Conservation (phyloP, 495 filamentous ascomycete genomes). For the Aspergillus indologenus region DNA sequence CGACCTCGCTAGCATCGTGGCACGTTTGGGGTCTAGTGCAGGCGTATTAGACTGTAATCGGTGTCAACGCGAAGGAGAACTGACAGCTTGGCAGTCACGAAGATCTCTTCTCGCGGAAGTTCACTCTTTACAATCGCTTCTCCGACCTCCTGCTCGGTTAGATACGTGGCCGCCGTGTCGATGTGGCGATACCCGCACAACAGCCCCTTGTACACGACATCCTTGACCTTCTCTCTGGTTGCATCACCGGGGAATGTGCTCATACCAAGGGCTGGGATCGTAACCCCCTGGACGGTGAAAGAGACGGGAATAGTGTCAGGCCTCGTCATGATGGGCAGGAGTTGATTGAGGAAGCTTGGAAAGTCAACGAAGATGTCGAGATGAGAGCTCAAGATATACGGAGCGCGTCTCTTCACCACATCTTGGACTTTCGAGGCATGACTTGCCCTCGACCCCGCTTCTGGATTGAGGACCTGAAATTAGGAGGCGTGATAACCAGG, state of each 20-base stretch:
- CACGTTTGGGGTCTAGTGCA: neutral
- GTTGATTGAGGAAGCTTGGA: neutral
- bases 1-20: neutral
- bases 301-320: neutral
- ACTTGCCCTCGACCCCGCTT: no score
- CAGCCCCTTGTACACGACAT: constrained; percentile 37
- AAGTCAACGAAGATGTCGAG: neutral
- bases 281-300: constrained; percentile 27
- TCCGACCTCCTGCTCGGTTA: constrained; percentile 14
- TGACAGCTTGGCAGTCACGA: constrained; percentile 62
- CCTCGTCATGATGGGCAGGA: neutral
- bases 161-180: constrained; percentile 45
- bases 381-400: no score
- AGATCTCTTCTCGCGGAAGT: constrained; percentile 47
- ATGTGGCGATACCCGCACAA: constrained; percentile 56
- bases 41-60: neutral
- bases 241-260: constrained; percentile 26
- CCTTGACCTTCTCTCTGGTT: constrained; percentile 25
- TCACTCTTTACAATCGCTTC: constrained; percentile 15
- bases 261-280: constrained; percentile 41
- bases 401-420: no score
- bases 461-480: no score
- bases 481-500: no score
- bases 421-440: no score
- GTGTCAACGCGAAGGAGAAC: neutral